Percentiles rank a stretch among this genome's conserved stretches.
Conservation (phyloP, 495 filamentous ascomycete species). For the Penicillium macrosclerotiorum region DNA sequence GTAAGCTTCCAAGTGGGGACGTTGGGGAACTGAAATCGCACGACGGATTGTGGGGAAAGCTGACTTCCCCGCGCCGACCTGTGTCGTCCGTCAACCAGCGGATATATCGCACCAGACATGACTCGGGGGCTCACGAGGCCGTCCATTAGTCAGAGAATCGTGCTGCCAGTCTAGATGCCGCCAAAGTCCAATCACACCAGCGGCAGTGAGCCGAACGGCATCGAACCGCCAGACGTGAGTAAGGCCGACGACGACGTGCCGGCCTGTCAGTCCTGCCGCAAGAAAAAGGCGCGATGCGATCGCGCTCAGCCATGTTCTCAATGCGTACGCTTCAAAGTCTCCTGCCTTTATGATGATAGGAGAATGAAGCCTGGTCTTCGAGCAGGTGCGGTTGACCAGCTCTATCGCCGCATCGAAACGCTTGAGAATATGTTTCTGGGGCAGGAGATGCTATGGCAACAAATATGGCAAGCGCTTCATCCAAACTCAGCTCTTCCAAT, state of each 20-base stretch:
- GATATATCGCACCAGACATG: background rate
- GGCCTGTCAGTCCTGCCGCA: conserved; percentile 40
- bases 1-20: background rate
- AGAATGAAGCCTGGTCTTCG: conserved; percentile 36
- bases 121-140: background rate
- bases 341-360: conserved; percentile 37
- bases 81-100: background rate
- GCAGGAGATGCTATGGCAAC: conserved; percentile 26
- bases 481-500: conserved; percentile 6
- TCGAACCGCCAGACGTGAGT: conserved; percentile 1
- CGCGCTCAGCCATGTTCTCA: conserved; percentile 39
- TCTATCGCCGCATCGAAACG: conserved; percentile 34
- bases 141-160: background rate
- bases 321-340: conserved; percentile 28
- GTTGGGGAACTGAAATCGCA: background rate
- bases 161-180: background rate
- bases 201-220: background rate
- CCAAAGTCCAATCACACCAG: background rate
- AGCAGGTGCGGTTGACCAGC: conserved; percentile 40
- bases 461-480: conserved; percentile 15
- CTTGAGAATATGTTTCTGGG: conserved; percentile 34
- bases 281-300: conserved; percentile 42
- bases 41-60: background rate
- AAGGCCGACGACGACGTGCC: conserved; percentile 20
- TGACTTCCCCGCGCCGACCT: background rate